Evolutionary conservation across 2,329 filamentous ascomycete species (phyloP).

Genomic region (Macrophomina pseudophaseolina): DNA sequence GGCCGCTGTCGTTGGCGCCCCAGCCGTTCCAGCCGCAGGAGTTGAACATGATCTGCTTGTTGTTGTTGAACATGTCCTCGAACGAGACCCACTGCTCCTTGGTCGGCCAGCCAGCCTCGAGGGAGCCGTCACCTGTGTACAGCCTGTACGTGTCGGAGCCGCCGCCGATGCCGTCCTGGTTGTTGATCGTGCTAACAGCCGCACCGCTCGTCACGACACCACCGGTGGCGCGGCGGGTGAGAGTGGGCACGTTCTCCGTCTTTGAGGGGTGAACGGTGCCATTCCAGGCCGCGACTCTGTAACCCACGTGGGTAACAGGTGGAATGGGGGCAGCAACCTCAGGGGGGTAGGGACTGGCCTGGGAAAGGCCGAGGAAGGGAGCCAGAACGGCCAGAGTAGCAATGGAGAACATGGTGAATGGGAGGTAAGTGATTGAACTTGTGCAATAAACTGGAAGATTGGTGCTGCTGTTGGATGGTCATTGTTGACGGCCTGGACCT

Average conservation of each 20-base stretch:
- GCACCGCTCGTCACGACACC: not conserved
- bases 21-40: conserved; percentile 43
- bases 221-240: not conserved
- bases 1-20: conserved; percentile 44
- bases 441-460: not conserved
- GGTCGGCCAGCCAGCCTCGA: conserved; percentile 44
- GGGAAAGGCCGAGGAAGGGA: not conserved
- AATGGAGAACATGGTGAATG: not conserved
- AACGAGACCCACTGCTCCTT: conserved; percentile 39
- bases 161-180: conserved; percentile 7
- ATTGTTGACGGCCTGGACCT: not conserved
- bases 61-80: conserved; percentile 20
- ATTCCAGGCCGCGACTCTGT: not conserved
- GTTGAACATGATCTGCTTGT: conserved; percentile 35
- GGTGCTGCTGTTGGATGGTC: not conserved
- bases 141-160: conserved; percentile 31
- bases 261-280: not conserved
- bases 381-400: not conserved
- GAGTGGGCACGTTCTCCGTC: not conserved
- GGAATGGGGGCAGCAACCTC: not conserved
- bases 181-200: conserved; percentile 3
- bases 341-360: conserved; percentile 4
- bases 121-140: conserved; percentile 43
- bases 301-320: not conserved
- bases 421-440: not conserved